These are phyloP conservation scores for Annulohypoxylon stygium DNA, from an alignment of 495 filamentous ascomycete genomes.

Conservation along the genomic window DNA sequence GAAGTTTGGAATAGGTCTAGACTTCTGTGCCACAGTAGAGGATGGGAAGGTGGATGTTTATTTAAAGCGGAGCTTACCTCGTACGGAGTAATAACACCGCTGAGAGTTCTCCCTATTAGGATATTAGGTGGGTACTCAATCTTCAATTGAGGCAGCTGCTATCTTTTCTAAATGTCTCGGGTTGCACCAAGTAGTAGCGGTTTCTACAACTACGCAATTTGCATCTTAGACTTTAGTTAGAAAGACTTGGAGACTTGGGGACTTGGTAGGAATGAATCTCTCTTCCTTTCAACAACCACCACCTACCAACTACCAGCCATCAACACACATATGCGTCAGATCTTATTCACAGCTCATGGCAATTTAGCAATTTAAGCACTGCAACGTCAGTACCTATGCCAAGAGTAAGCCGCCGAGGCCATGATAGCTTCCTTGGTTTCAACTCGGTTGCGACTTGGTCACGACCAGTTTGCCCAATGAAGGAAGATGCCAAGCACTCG, in stretches of 20 bases:
- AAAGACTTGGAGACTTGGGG: background rate
- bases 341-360: background rate
- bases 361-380: constrained; percentile 7
- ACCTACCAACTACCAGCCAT: background rate
- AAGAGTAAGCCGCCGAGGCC: constrained; percentile 35
- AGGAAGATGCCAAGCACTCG: constrained; percentile 40
- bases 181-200: background rate
- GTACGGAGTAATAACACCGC: constrained; percentile 25
- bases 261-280: background rate
- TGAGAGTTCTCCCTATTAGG: background rate
- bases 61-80: constrained; percentile 35
- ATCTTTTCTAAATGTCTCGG: background rate
- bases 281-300: constrained; percentile 15
- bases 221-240: background rate
- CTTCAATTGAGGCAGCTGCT: background rate
- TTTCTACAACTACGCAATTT: background rate
- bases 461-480: constrained; percentile 32
- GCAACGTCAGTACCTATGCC: constrained; percentile 9
- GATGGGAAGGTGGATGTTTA: background rate
- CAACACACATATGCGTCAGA: background rate
- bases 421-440: constrained; percentile 31
- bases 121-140: background rate
- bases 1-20: constrained; percentile 19
- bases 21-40: constrained; percentile 14
- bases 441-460: constrained; percentile 18